Evolutionary conservation across 176 grass and related monocot genomes (phyloP), one percentile per base, ranked within the genome.

Genomic region (Microstegium vimineum): DNA sequence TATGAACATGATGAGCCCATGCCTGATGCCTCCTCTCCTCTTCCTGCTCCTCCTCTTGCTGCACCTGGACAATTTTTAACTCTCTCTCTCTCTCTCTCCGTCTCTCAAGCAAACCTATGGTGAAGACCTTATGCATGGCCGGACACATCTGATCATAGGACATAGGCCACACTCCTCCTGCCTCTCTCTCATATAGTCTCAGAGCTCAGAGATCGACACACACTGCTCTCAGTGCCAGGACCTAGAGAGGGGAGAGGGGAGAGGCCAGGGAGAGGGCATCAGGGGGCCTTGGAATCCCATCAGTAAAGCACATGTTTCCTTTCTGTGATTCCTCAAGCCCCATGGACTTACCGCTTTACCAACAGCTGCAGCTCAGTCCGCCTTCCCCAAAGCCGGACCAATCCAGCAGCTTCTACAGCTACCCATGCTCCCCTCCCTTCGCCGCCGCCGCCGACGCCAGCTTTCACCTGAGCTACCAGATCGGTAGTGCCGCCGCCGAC

Each of bases 271-370:
- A 49, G 46, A 49, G 46, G 65, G 34, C 43, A 23, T 40, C 73
- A 79, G 66, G 73, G 66, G 42, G 62, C 20, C 59, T 78, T 67
- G 78, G 83, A 90, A 79, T 90, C 84, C 79, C 74, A 86, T 83
- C 88, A 86, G 18, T 49, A 82, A 82, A 82, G 88, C 83, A 84
- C 23, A 91, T 91, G 92, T 74, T 82, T 70, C 86, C 89, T 56
- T 82, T 91, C 83, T 68, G 31, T 47, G 89, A 94, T 71, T 88
- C 79, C 66, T 42, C 74, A 52, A 83, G 68, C 47, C 60, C 76
- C 75, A 86, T 86, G 69, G 92, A 87, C 40, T 40, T 43, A 13
- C 74, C 83, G 25, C 77, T 91, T 79, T 83, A 78, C 63, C 82
- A 77, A 13, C 92, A 91, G 66, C 84, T 89, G 22, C 89, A 89